Conservation (phyloP, 345 rosid species). For the Lepidium sativum region DNA sequence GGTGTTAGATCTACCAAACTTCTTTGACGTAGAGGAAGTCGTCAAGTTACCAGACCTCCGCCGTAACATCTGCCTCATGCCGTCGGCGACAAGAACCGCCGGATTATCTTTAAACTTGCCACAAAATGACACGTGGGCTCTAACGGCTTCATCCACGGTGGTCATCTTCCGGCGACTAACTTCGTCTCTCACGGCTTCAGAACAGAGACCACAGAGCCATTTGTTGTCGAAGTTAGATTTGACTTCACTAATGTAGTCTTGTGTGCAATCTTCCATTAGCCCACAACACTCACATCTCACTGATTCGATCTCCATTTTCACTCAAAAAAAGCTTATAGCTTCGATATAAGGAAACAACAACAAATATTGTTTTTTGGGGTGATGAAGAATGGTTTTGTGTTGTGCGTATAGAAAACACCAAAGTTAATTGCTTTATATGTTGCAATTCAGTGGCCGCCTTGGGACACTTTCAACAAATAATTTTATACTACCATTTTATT, state of each 20-base stretch:
- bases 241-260: conserved; percentile 63
- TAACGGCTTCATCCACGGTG: conserved; percentile 71
- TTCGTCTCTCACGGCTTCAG: conserved; percentile 89
- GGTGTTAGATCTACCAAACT: conserved; percentile 62
- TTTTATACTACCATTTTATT: neutral
- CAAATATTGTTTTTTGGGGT: neutral
- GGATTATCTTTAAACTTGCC: conserved; percentile 84
- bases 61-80: conserved; percentile 90
- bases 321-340: neutral
- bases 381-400: conserved; percentile 16
- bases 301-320: conserved; percentile 87
- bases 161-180: conserved; percentile 37
- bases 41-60: conserved; percentile 68
- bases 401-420: conserved; percentile 8
- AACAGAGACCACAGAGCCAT: conserved; percentile 97
- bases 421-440: conserved; percentile 19
- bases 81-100: conserved; percentile 86
- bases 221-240: conserved; percentile 78
- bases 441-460: conserved; percentile 18
- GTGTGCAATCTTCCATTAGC: conserved; percentile 87
- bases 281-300: conserved; percentile 91
- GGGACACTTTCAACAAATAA: conserved; percentile 13
- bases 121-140: conserved; percentile 92
- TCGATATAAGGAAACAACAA: neutral
- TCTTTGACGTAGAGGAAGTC: conserved; percentile 58